A percentile compares a stretch with the other conserved stretches of the same genome.
Evolutionary conservation across 768 basidiomycete genomes (phyloP).

Genomic region (Hypholoma sublateritium): DNA sequence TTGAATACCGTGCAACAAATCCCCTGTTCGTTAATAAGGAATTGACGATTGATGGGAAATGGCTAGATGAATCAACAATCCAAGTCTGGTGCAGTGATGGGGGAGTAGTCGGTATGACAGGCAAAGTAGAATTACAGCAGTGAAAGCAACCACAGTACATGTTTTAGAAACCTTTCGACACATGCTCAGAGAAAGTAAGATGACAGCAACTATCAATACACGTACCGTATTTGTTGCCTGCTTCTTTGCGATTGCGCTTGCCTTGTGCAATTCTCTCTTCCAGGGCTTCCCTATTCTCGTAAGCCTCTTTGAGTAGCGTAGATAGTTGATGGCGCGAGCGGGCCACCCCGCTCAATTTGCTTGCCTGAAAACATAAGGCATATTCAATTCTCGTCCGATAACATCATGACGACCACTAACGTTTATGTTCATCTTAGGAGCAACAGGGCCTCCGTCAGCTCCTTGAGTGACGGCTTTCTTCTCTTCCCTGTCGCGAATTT

Average conservation of each 20-base stretch:
- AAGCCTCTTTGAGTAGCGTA: slow-evolving; percentile 79
- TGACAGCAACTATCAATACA: slow-evolving; percentile 5
- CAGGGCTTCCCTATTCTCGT: slow-evolving; percentile 76
- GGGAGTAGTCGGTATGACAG: slow-evolving; percentile 71
- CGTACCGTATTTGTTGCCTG: slow-evolving; percentile 89
- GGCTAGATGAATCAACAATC: slow-evolving; percentile 36
- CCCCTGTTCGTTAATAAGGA: slow-evolving; percentile 55
- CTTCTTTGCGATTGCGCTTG: slow-evolving; percentile 81
- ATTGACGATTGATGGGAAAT: slow-evolving; percentile 47
- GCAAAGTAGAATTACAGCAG: slow-evolving; percentile 31
- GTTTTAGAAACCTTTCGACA: slow-evolving; percentile 28
- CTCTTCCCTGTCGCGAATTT: slow-evolving; percentile 75
- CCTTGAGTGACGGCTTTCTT: slow-evolving; percentile 73
- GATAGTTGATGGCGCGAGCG: slow-evolving; percentile 76
- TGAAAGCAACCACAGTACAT: slow-evolving; percentile 4
- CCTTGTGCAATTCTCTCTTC: slow-evolving; percentile 87
- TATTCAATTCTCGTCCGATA: not conserved
- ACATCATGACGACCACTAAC: slow-evolving; percentile 38
- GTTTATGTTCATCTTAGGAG: slow-evolving; percentile 83
- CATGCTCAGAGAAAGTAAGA: not conserved
- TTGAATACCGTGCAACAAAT: slow-evolving; percentile 72
- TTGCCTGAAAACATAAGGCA: slow-evolving; percentile 43
- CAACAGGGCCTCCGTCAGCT: slow-evolving; percentile 51
- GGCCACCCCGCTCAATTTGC: slow-evolving; percentile 70
- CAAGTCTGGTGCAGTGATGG: slow-evolving; percentile 58